phyloP scores from a whole-genome alignment of 2,329 filamentous ascomycete genomes.

The Myriosclerotinia curreyana region DNA sequence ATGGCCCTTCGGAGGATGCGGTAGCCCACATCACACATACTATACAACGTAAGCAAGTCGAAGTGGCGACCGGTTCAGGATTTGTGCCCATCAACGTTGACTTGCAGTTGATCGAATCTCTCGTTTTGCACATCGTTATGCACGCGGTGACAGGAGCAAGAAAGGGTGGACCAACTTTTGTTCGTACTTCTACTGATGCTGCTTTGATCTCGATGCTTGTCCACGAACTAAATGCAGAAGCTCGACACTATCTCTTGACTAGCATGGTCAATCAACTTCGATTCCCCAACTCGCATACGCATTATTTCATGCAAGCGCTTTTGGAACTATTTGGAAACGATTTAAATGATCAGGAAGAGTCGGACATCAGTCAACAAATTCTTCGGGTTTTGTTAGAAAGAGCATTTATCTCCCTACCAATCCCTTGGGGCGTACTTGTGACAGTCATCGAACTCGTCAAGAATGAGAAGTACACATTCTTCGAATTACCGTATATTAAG shows the following conservation, averaged over 20 bases:
- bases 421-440: slow-evolving; percentile 92
- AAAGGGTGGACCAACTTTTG: slow-evolving; percentile 62
- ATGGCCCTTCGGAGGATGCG: slow-evolving; percentile 66
- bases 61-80: slow-evolving; percentile 63
- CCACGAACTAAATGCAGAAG: slow-evolving; percentile 70
- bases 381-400: slow-evolving; percentile 85
- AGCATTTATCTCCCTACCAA: slow-evolving; percentile 82
- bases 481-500: slow-evolving; percentile 90
- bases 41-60: slow-evolving; percentile 58
- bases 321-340: slow-evolving; percentile 82
- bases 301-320: slow-evolving; percentile 85
- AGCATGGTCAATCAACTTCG: slow-evolving; percentile 90
- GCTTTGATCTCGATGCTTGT: slow-evolving; percentile 73
- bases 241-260: slow-evolving; percentile 78
- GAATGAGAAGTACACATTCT: slow-evolving; percentile 88
- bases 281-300: slow-evolving; percentile 83
- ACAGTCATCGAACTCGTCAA: slow-evolving; percentile 87
- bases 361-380: slow-evolving; percentile 84
- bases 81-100: slow-evolving; percentile 67
- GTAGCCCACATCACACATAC: slow-evolving; percentile 74
- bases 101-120: slow-evolving; percentile 68
- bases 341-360: slow-evolving; percentile 68
- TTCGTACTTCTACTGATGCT: slow-evolving; percentile 62
- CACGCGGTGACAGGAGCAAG: slow-evolving; percentile 61
- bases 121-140: slow-evolving; percentile 79